Conservation (phyloP, 2,329 filamentous ascomycete genomes). For the Dryadomyces quercivorus region DNA sequence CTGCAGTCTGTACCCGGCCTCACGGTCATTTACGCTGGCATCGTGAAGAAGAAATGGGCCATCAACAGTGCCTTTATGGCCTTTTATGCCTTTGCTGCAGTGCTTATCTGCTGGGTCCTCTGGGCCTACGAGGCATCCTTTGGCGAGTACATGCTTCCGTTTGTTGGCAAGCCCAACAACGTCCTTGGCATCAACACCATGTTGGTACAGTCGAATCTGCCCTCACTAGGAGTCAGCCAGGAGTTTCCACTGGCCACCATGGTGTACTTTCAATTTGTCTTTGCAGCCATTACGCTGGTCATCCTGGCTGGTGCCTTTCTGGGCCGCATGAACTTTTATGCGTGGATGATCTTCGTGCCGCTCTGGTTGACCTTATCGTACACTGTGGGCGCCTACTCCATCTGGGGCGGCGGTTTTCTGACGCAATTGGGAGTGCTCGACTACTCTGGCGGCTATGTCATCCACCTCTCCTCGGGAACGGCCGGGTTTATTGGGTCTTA, state of each 20-base stretch:
- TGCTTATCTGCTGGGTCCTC: constrained; percentile 36
- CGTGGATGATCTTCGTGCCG: constrained; percentile 39
- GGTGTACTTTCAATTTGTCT: constrained; percentile 42
- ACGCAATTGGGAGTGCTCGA: constrained; percentile 33
- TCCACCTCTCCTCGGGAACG: constrained; percentile 38
- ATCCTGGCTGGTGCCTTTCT: constrained; percentile 33
- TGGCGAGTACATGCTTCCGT: constrained; percentile 35
- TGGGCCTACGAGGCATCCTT: constrained; percentile 36
- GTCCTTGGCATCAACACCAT: constrained; percentile 30
- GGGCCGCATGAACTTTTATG: constrained; percentile 35
- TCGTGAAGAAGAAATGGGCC: constrained; percentile 35
- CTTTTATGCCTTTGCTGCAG: constrained; percentile 35
- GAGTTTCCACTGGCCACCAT: constrained; percentile 34
- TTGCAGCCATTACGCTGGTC: constrained; percentile 36
- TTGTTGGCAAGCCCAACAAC: constrained; percentile 33
- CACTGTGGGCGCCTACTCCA: constrained; percentile 14
- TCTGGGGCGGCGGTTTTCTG: constrained; percentile 16
- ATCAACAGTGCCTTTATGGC: constrained; percentile 38
- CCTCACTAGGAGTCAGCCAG: constrained; percentile 25
- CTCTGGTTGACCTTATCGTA: constrained; percentile 30
- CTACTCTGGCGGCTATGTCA: constrained; percentile 40
- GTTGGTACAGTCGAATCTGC: constrained; percentile 28
- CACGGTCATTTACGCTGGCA: constrained; percentile 34
- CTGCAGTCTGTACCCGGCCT: constrained; percentile 37
- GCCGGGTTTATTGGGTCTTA: constrained; percentile 33